phyloP scores from a whole-genome alignment of 2,329 filamentous ascomycete genomes.

The Botryotinia globosa region DNA sequence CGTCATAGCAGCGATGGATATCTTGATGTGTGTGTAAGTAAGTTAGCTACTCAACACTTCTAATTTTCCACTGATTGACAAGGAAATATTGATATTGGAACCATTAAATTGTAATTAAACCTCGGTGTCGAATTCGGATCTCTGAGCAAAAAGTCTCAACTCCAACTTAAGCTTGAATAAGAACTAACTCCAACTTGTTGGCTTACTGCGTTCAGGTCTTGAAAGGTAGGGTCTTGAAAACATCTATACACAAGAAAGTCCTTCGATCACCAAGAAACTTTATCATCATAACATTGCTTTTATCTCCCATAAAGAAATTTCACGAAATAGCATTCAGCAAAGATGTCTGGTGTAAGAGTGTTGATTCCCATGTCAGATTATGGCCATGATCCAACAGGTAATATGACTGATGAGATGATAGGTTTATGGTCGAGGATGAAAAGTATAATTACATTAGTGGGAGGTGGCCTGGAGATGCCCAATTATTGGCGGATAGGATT shows the following conservation, averaged over 20 bases:
- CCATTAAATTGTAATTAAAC: background rate
- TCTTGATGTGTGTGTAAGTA: background rate
- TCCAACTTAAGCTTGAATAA: background rate
- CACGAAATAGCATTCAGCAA: background rate
- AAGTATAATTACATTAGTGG: conserved; percentile 51
- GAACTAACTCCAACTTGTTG: background rate
- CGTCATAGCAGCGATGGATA: background rate
- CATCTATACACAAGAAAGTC: background rate
- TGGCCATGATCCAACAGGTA: conserved; percentile 54
- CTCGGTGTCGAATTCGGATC: background rate
- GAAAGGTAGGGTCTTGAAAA: background rate
- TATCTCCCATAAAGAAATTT: background rate
- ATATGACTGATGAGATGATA: conserved; percentile 28
- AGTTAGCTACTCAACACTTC: too few relatives aligned
- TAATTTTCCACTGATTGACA: too few relatives aligned
- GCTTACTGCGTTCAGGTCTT: background rate
- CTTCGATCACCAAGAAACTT: background rate
- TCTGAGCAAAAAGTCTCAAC: background rate
- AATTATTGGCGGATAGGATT: conserved; percentile 43
- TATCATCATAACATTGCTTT: too few relatives aligned
- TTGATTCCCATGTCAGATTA: conserved; percentile 54
- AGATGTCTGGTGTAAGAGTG: conserved; percentile 36
- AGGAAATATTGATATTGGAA: background rate
- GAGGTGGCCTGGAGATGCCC: conserved; percentile 46
- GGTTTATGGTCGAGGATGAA: conserved; percentile 49